A percentile compares a stretch with the other conserved stretches of the same genome.
Conservation (phyloP, 176 grass and related monocot species). For the Ensete glaucum region DNA sequence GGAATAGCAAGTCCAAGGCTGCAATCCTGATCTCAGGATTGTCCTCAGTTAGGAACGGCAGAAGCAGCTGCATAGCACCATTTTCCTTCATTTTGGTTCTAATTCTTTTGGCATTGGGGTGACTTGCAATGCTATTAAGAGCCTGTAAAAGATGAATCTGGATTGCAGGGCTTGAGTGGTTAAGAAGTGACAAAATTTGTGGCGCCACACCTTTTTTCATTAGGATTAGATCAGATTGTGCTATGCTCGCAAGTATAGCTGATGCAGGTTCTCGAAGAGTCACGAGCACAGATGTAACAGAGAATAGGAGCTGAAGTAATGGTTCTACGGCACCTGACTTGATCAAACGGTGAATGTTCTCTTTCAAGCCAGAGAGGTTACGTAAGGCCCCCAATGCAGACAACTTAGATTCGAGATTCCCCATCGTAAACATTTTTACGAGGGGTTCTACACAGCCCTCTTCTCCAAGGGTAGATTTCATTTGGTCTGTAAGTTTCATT, state of each 20-base stretch:
- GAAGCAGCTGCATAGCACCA: conserved; percentile 63
- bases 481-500: conserved; percentile 78
- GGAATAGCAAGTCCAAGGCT: conserved; percentile 51
- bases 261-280: conserved; percentile 71
- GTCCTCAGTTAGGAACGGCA: conserved; percentile 64
- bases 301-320: conserved; percentile 74
- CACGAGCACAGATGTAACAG: conserved; percentile 81
- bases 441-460: conserved; percentile 61
- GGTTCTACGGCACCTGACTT: conserved; percentile 45
- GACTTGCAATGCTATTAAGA: conserved; percentile 66
- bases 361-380: conserved; percentile 55
- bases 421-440: conserved; percentile 67
- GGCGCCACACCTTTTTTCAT: conserved; percentile 51
- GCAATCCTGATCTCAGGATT: conserved; percentile 51
- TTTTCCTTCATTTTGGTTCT: conserved; percentile 69
- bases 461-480: conserved; percentile 61
- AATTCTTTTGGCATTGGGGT: conserved; percentile 47
- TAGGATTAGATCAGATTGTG: conserved; percentile 70
- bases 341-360: conserved; percentile 54
- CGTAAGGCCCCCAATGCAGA: conserved; percentile 56
- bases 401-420: conserved; percentile 81
- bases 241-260: conserved; percentile 56
- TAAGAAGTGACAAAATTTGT: conserved; percentile 77
- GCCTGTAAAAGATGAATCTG: conserved; percentile 75
- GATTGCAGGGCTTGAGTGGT: conserved; percentile 52